Conservation (phyloP, 257 asterid species). For the Mentha longifolia region DNA sequence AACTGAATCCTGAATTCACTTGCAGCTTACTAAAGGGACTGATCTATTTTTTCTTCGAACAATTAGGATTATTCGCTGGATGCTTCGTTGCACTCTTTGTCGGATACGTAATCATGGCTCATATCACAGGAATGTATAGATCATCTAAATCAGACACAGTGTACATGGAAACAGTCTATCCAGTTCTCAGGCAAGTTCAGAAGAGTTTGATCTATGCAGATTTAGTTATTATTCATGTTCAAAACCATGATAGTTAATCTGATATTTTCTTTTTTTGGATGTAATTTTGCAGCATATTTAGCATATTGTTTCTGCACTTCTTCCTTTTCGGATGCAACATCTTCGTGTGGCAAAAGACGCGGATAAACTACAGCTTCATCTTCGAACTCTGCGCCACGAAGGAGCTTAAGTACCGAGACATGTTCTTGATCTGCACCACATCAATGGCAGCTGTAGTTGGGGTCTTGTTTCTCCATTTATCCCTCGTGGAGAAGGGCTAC, state of each 20-base stretch:
- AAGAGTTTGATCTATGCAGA: no score
- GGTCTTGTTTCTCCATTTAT: constrained; percentile 68
- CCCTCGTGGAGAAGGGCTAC: constrained; percentile 72
- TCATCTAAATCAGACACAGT: constrained; percentile 60
- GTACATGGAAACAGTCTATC: constrained; percentile 97
- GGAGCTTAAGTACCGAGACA: constrained; percentile 83
- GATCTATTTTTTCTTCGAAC: constrained; percentile 15
- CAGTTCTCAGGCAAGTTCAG: constrained; percentile 77
- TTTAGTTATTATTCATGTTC: no score
- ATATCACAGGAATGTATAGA: constrained; percentile 76
- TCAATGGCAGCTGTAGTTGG: constrained; percentile 88
- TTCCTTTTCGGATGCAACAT: constrained; percentile 92
- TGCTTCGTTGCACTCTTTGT: constrained; percentile 81
- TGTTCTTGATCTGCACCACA: constrained; percentile 81
- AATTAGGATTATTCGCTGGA: constrained; percentile 78
- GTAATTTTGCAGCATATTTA: constrained; percentile 83
- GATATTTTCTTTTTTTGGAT: background rate
- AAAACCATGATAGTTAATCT: background rate
- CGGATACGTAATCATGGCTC: constrained; percentile 92
- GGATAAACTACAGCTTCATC: constrained; percentile 89
- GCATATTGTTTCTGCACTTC: constrained; percentile 82
- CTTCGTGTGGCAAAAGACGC: constrained; percentile 85
- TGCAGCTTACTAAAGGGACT: no score
- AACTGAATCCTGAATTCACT: no score
- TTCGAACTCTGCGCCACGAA: constrained; percentile 70